phyloP scores from a whole-genome alignment of 2,329 filamentous ascomycete genomes.

The Chrysosporium queenslandicum region DNA sequence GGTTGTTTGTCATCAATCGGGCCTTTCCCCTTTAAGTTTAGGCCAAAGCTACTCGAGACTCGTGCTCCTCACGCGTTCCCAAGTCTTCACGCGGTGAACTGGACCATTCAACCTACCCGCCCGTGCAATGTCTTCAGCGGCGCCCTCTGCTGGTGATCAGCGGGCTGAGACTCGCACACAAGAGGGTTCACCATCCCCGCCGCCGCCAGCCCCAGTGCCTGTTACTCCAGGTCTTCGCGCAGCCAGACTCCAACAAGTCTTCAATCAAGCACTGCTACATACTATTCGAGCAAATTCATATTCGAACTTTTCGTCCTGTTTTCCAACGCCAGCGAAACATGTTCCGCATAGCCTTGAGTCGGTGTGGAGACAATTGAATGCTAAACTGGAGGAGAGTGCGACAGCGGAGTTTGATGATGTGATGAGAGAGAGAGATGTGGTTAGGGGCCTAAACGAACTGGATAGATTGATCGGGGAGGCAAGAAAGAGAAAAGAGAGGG shows the following conservation, averaged over 20 bases:
- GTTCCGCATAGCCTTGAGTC: slow-evolving; percentile 47
- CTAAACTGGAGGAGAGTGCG: slow-evolving; percentile 48
- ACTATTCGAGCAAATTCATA: slow-evolving; percentile 53
- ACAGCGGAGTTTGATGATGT: slow-evolving; percentile 53
- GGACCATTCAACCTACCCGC: not conserved
- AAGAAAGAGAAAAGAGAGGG: slow-evolving; percentile 42
- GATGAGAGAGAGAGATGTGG: slow-evolving; percentile 46
- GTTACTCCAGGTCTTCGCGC: slow-evolving; percentile 51
- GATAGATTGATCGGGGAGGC: slow-evolving; percentile 52
- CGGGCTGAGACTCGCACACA: not conserved
- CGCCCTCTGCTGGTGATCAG: not conserved
- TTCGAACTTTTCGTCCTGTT: slow-evolving; percentile 53
- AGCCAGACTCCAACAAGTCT: slow-evolving; percentile 50
- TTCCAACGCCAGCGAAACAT: slow-evolving; percentile 51
- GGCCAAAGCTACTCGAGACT: too few relatives aligned
- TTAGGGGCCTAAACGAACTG: slow-evolving; percentile 50
- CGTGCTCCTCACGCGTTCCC: too few relatives aligned
- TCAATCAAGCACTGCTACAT: slow-evolving; percentile 48
- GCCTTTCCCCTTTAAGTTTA: too few relatives aligned
- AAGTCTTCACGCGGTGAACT: not conserved
- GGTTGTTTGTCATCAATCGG: too few relatives aligned
- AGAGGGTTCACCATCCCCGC: slow-evolving; percentile 41
- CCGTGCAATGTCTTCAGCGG: not conserved
- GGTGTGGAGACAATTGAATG: slow-evolving; percentile 50
- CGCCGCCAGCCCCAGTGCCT: slow-evolving; percentile 44